phyloP scores from a whole-genome alignment of 2,329 filamentous ascomycete genomes.

The Claviceps cyperi region DNA sequence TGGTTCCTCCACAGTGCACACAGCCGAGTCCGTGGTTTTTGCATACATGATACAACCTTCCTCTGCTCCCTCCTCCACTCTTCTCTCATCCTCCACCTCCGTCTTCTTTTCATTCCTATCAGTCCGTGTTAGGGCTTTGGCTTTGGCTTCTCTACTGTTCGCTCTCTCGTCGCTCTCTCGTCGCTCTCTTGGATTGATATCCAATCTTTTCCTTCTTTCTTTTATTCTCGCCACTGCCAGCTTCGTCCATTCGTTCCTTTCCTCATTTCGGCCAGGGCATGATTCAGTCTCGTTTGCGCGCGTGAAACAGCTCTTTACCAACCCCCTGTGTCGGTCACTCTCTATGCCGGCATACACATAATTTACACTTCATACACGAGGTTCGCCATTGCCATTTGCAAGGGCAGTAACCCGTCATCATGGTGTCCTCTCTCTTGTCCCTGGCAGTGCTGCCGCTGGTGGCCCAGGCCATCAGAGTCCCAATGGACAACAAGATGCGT shows the following conservation, averaged over 20 bases:
- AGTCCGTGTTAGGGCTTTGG: neutral
- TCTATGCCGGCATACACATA: slow-evolving; percentile 11
- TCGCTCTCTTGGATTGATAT: neutral
- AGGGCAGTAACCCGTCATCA: slow-evolving; percentile 5
- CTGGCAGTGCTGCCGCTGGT: slow-evolving; percentile 16
- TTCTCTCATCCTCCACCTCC: neutral
- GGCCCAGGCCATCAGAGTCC: slow-evolving; percentile 10
- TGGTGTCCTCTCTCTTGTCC: slow-evolving; percentile 18
- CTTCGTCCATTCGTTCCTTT: neutral
- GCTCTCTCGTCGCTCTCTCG: neutral
- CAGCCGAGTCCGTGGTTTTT: neutral
- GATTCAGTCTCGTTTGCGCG: neutral
- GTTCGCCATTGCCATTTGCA: neutral
- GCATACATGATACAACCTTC: neutral
- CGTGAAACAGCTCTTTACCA: neutral
- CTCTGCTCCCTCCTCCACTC: neutral
- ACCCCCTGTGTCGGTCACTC: slow-evolving; percentile 11
- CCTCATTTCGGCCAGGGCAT: slow-evolving; percentile 1
- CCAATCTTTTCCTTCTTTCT: neutral
- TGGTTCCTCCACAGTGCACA: neutral
- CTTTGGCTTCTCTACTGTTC: neutral
- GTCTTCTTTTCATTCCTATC: neutral
- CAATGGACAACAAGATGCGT: slow-evolving; percentile 11
- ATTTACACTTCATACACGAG: neutral
- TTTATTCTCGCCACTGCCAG: neutral